A percentile compares a stretch with the other conserved stretches of the same genome.
Evolutionary conservation across 176 grass and related monocot species (phyloP).

Genomic region (Aegilops tauschii): DNA sequence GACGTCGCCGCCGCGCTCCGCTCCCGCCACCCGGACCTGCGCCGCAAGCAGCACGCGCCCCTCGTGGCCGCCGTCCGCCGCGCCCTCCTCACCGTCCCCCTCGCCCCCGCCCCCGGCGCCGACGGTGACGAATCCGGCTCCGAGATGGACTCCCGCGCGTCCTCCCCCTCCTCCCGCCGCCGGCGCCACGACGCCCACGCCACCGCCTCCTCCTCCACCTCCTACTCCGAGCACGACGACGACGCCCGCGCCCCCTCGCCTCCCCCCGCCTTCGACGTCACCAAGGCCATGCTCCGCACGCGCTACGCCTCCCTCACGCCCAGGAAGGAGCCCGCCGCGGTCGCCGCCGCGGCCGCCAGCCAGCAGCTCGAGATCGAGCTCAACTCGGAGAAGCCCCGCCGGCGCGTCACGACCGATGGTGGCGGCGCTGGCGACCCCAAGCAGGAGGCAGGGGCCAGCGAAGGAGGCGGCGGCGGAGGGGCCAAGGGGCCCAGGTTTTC

Average conservation of each 20-base stretch:
- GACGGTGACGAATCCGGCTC: background rate
- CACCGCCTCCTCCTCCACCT: constrained; percentile 42
- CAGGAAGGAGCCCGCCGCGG: background rate
- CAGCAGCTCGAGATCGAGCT: constrained; percentile 71
- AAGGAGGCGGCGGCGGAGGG: background rate
- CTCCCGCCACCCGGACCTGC: constrained; percentile 38
- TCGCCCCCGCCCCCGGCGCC: background rate
- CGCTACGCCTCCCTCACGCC: constrained; percentile 48
- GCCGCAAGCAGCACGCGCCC: constrained; percentile 50
- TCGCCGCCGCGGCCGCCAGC: background rate
- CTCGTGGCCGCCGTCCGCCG: constrained; percentile 46
- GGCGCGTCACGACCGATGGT: constrained; percentile 31
- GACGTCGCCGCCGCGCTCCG: constrained; percentile 54
- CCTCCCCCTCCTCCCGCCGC: constrained; percentile 18
- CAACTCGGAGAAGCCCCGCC: constrained; percentile 43
- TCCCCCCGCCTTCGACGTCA: constrained; percentile 53
- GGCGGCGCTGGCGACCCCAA: constrained; percentile 33
- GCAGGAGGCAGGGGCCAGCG: background rate
- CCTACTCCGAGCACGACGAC: constrained; percentile 33
- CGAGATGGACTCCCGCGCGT: constrained; percentile 2
- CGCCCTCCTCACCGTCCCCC: background rate
- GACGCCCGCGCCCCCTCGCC: constrained; percentile 6
- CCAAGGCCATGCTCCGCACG: constrained; percentile 57
- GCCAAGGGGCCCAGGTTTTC: constrained; percentile 54
- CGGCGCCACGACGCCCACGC: constrained; percentile 17